Conservation (phyloP, 192 early-diverging fungal species). For the Mortierella antarctica region DNA sequence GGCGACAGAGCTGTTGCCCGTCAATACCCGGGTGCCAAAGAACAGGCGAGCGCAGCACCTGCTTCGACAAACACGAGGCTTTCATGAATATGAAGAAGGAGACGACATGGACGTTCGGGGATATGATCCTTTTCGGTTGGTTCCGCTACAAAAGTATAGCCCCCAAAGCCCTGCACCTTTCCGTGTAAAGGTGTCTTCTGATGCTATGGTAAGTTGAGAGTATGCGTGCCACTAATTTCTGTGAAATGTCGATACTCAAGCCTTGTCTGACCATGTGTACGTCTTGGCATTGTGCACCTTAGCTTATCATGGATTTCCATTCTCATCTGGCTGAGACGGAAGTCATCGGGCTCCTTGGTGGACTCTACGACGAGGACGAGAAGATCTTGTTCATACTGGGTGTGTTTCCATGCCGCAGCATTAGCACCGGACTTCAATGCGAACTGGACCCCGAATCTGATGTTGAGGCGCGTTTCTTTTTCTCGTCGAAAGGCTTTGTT, state of each 20-base stretch:
- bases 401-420: constrained; percentile 85
- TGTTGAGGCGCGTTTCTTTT: constrained; percentile 82
- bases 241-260: too few relatives aligned
- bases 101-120: constrained; percentile 23
- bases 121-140: constrained; percentile 68
- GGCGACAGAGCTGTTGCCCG: constrained; percentile 28
- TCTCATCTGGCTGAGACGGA: constrained; percentile 91
- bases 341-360: constrained; percentile 93
- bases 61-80: constrained; percentile 17
- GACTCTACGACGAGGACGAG: constrained; percentile 66
- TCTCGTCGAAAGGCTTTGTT: constrained; percentile 65
- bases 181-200: constrained; percentile 57
- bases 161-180: constrained; percentile 63
- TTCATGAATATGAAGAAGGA: constrained; percentile 9
- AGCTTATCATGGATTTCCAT: constrained; percentile 94
- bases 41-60: constrained; percentile 38
- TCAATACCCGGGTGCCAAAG: constrained; percentile 48
- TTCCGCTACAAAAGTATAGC: constrained; percentile 59
- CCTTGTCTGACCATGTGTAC: not conserved
- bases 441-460: constrained; percentile 95
- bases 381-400: constrained; percentile 67
- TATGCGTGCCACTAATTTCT: not conserved
- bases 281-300: constrained; percentile 17
- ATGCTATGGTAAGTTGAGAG: constrained; percentile 61
- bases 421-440: constrained; percentile 87